phyloP scores from a whole-genome alignment of 768 basidiomycete genomes.

The Holtermanniella nyarrowii region DNA sequence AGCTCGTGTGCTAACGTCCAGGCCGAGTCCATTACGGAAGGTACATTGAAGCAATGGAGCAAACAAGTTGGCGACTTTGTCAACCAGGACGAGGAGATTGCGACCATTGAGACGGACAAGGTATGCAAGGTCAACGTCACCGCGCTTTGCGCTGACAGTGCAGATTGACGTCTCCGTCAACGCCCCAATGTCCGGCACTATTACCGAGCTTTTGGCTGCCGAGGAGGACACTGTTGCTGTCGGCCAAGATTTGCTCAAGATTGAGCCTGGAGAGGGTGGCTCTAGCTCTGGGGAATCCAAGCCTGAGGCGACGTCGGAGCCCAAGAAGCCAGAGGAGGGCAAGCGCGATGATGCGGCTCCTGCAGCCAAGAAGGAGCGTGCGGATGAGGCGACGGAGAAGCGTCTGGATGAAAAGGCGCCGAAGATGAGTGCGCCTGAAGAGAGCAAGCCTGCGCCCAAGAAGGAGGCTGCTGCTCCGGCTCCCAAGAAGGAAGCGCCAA shows the following conservation, averaged over 20 bases:
- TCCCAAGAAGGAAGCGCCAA: conserved; percentile 29
- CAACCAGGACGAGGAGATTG: conserved; percentile 86
- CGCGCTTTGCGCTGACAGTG: not conserved
- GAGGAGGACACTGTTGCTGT: conserved; percentile 93
- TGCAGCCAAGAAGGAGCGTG: conserved; percentile 27
- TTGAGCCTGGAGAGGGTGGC: conserved; percentile 70
- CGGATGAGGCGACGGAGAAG: conserved; percentile 28
- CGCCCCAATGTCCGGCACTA: conserved; percentile 75
- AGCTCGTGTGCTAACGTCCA: not conserved
- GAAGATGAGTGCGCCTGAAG: conserved; percentile 20
- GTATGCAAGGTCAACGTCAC: conserved; percentile 45
- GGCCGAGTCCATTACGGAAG: conserved; percentile 92
- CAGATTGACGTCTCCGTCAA: conserved; percentile 98
- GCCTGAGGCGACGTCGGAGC: conserved; percentile 27
- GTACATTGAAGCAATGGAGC: conserved; percentile 86
- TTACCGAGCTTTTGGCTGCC: conserved; percentile 70
- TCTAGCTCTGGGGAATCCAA: conserved; percentile 6
- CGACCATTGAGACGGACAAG: conserved; percentile 98
- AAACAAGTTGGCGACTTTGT: conserved; percentile 90
- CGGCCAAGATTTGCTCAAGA: conserved; percentile 84
- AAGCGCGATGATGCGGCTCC: conserved; percentile 35
- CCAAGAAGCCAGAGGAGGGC: conserved; percentile 29
- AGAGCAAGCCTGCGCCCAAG: conserved; percentile 22
- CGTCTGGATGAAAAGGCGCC: conserved; percentile 25
- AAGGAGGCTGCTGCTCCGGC: conserved; percentile 42